Base-by-base conservation (phyloP, 805 yeast species). In the Candida montana region DNA sequence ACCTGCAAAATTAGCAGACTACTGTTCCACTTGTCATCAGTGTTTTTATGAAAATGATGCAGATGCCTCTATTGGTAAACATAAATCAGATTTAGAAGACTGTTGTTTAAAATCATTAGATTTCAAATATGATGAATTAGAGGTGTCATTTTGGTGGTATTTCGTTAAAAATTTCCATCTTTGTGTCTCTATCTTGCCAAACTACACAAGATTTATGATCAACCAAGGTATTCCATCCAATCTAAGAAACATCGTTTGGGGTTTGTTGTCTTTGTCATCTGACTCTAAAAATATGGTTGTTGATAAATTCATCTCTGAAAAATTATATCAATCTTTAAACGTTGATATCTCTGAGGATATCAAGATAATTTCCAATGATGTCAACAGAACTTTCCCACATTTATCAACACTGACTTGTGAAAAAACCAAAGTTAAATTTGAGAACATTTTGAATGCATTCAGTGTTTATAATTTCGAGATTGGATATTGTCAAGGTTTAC, bases 401-500 rank as follows among this genome's bases (percentile, higher is more conserved):
- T 62, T 79, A 17, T 59, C 61, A 1, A 68, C 74, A 54, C 77
- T 80, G 59, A 61, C 65, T 33, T 58, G 65, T 26, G 62, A 57
- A 15, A 61, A 63, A 16, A 69, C 65, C 13, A 54, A 74, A 40
- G 46, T 53, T 9, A 64, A 66, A 47, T 69, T 79, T 42, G 78
- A 77, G 30, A 71, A 72, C 21, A 71, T 79, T 24, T 63, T 79
- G 45, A 75, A 79, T 42, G 84, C 82, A 1, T 79, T 74, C 51
- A 76, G 80, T 37, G 74, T 78, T 48, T 79, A 76, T 53, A 84
- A 79, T 58, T 69, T 71, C 39, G 81, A 79, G 49, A 73, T 79
- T 49, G 86, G 86, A 10, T 79, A 79, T 53, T 79, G 86, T 55
- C 86, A 79, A 56, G 86, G 86, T 7, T 61, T 80, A 16, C 70